Evolutionary conservation across 208 protist species (phyloP).

Genomic region (Wallacemonas sp.): DNA sequence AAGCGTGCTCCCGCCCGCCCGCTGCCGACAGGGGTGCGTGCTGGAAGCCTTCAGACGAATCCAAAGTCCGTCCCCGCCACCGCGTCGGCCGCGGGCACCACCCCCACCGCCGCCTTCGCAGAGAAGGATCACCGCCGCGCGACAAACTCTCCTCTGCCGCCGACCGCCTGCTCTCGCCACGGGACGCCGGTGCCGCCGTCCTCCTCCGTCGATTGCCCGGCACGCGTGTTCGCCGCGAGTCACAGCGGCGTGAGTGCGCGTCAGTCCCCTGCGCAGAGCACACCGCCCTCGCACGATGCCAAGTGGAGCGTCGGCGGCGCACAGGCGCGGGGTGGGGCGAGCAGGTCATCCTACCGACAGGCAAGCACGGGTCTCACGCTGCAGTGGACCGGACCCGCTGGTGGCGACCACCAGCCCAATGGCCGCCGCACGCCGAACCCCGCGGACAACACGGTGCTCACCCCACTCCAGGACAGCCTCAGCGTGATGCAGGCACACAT

Average conservation of each 20-base stretch:
- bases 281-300: too few relatives aligned
- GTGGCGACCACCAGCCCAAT: not conserved
- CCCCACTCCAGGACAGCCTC: not conserved
- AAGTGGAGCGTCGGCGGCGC: too few relatives aligned
- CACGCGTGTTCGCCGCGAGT: too few relatives aligned
- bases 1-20: conserved; percentile 23
- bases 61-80: not conserved
- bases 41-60: not conserved
- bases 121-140: not conserved
- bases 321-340: too few relatives aligned
- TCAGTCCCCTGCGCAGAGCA: too few relatives aligned
- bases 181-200: too few relatives aligned
- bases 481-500: not conserved
- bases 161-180: too few relatives aligned
- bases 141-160: not conserved
- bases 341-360: too few relatives aligned
- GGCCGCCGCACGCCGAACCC: not conserved
- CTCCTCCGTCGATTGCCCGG: too few relatives aligned
- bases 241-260: not conserved
- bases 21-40: not conserved
- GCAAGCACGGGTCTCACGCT: not conserved
- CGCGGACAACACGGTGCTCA: not conserved
- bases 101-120: not conserved
- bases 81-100: not conserved
- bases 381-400: not conserved